Evolutionary conservation across 345 rosid species (phyloP), one percentile per base, ranked within the genome.

Genomic region (Cardiospermum halicacabum): DNA sequence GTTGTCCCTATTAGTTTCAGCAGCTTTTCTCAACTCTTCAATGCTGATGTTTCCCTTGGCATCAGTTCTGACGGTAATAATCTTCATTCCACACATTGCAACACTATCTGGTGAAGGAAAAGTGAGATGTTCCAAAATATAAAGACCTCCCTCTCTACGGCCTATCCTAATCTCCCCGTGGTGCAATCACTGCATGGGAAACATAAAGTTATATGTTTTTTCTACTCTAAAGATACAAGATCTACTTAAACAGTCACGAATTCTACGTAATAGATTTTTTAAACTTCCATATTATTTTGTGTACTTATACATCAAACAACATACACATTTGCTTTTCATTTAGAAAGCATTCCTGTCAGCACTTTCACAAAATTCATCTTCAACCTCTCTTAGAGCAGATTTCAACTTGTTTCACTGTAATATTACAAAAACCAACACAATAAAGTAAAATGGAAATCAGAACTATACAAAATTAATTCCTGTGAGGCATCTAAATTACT

Each of bases 31-130:
- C 69, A 95, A 60, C 74, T 95, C 96, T 70, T 78, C 90, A 53
- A 95, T 86, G 81, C 87, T 91, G 74, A 95, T 91, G 77, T 95
- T 95, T 68, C 99, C 99, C 83, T 89, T 91, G 63, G 96, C 85
- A 78, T 91, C 97, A 67, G 97, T 91, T 74, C 99, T 97, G 71
- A 95, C 89, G 10, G 89, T 53, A 65, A 95, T 83, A 68, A 95
- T 95, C 74, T 95, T 95, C 99, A 95, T 95, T 25, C 99, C 99
- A 53, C 96, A 89, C 97, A 91, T 91, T 36, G 99, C 96, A 78
- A 97, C 99, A 78, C 90, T 95, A 15, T 97, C 99, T 75, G 99
- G 99, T n/a, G n/a, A n/a, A n/a, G n/a, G n/a, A n/a, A n/a, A n/a
- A n/a, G n/a, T n/a, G n/a, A n/a, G n/a, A n/a, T n/a, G n/a, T n/a